These are phyloP conservation scores for Aspergillus sp. DNA, from an alignment of 2,329 filamentous ascomycete genomes.

Conservation along the genomic window DNA sequence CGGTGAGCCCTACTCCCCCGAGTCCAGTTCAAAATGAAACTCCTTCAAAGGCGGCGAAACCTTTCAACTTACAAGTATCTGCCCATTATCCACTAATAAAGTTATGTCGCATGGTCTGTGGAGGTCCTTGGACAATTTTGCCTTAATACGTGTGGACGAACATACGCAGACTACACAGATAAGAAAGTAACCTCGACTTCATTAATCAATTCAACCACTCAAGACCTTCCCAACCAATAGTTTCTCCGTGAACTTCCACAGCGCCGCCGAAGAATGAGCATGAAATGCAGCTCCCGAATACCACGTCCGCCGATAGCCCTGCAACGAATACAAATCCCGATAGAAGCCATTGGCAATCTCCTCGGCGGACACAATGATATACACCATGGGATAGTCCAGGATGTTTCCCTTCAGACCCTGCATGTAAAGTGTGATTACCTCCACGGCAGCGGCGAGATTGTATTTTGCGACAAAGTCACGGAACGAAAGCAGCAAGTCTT, in stretches of 20 bases:
- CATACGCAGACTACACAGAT: too few relatives aligned
- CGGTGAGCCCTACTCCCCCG: not conserved
- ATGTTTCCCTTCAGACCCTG: constrained; percentile 20
- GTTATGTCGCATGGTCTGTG: too few relatives aligned
- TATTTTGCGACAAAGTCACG: constrained; percentile 29
- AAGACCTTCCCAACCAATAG: not conserved
- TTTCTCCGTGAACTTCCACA: not conserved
- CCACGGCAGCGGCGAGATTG: constrained; percentile 20
- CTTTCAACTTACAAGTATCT: too few relatives aligned
- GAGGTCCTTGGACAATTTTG: too few relatives aligned
- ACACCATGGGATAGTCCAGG: constrained; percentile 21
- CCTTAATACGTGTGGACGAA: too few relatives aligned
- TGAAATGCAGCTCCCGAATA: not conserved
- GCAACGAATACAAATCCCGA: not conserved
- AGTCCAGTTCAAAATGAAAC: constrained; percentile 19
- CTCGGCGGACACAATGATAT: constrained; percentile 20
- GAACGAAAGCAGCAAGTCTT: constrained; percentile 31
- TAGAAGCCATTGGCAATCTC: not conserved
- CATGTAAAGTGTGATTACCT: constrained; percentile 17
- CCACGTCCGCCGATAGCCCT: not conserved
- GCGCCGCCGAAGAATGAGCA: not conserved
- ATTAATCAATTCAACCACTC: not conserved
- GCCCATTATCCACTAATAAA: too few relatives aligned
- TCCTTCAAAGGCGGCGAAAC: too few relatives aligned
- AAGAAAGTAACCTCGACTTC: too few relatives aligned